Evolutionary conservation across 176 grass and related monocot genomes (phyloP).

Genomic region (Phyllostachys edulis): DNA sequence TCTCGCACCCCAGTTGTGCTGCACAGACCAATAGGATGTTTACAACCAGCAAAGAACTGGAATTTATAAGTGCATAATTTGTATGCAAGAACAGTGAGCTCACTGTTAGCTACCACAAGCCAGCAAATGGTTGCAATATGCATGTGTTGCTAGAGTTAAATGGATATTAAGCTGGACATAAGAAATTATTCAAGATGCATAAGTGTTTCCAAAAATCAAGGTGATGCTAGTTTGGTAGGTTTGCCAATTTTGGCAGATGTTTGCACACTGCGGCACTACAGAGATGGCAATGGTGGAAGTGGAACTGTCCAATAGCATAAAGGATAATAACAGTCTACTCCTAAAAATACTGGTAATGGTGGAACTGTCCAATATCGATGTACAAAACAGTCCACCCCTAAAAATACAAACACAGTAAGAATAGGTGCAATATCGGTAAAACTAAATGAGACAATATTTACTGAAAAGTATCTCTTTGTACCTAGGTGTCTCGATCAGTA

Average conservation of each 20-base stretch:
- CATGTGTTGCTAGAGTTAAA: background rate
- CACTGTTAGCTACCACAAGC: background rate
- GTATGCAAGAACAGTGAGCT: background rate
- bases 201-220: conserved; percentile 11
- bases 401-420: conserved; percentile 4
- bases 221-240: conserved; percentile 8
- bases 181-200: background rate
- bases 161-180: background rate
- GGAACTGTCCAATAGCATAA: background rate
- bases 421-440: background rate
- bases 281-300: conserved; percentile 7
- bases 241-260: background rate
- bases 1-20: conserved; percentile 90
- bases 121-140: background rate
- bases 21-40: conserved; percentile 28
- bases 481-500: conserved; percentile 31
- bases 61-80: conserved; percentile 26
- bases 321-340: background rate
- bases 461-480: background rate
- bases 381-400: conserved; percentile 6
- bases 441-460: background rate
- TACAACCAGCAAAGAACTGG: background rate
- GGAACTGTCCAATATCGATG: background rate
- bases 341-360: conserved; percentile 21
- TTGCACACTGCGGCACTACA: background rate